These are phyloP conservation scores for Sanchytrium tribonematis DNA, from an alignment of 371 early-diverging fungal genomes.

Conservation along the genomic window DNA sequence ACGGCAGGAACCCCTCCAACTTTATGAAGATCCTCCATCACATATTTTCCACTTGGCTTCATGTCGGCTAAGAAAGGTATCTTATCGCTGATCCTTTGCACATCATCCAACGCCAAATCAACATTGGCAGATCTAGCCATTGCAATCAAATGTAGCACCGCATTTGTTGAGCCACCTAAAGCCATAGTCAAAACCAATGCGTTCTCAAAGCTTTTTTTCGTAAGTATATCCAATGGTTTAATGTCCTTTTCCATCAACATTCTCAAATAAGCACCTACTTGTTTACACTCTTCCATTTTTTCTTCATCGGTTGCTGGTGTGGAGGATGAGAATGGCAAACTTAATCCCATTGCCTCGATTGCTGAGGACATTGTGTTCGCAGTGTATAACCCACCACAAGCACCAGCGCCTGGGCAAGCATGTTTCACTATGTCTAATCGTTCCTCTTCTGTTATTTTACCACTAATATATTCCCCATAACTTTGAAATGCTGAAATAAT, in stretches of 20 bases:
- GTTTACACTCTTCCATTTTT: conserved; percentile 57
- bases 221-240: conserved; percentile 75
- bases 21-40: conserved; percentile 66
- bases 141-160: conserved; percentile 80
- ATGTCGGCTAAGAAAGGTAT: conserved; percentile 80
- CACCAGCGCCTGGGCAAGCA: conserved; percentile 84
- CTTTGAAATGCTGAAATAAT: conserved; percentile 82
- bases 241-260: conserved; percentile 57
- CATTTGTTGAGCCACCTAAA: conserved; percentile 81
- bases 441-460: conserved; percentile 53
- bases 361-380: conserved; percentile 90
- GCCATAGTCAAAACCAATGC: conserved; percentile 68
- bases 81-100: conserved; percentile 57
- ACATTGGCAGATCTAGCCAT: conserved; percentile 56
- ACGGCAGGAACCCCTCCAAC: conserved; percentile 75
- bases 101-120: conserved; percentile 56
- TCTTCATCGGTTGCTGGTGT: conserved; percentile 54
- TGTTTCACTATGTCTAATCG: conserved; percentile 53
- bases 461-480: conserved; percentile 68
- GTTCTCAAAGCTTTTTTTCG: conserved; percentile 67
- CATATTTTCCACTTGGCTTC: conserved; percentile 80
- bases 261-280: conserved; percentile 52
- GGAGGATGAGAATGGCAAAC: conserved; percentile 71
- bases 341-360: conserved; percentile 85
- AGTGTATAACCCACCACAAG: conserved; percentile 86